Conservation (phyloP, 2,329 filamentous ascomycete genomes). For the Phialophora chinensis region DNA sequence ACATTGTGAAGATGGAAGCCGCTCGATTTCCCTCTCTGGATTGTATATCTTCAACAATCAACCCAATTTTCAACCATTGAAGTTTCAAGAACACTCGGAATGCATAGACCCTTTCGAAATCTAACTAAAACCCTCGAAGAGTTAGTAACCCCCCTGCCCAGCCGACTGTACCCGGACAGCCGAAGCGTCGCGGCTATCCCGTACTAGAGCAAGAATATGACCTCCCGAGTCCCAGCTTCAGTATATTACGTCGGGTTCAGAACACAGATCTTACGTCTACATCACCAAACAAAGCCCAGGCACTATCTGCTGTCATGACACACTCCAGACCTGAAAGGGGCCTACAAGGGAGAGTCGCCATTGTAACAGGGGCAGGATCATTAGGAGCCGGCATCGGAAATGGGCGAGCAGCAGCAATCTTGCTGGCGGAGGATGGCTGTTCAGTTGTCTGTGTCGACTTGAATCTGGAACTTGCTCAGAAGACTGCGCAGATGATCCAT, state of each 20-base stretch:
- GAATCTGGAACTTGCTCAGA: slow-evolving; percentile 55
- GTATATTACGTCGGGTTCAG: not conserved
- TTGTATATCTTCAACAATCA: not conserved
- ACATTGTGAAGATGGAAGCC: not conserved
- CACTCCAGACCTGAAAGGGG: slow-evolving; percentile 26
- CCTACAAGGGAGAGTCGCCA: slow-evolving; percentile 46
- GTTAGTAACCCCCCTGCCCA: not conserved
- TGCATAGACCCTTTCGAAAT: not conserved
- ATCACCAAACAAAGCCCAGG: not conserved
- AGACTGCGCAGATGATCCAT: slow-evolving; percentile 60
- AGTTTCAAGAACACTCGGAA: not conserved
- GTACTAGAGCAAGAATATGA: not conserved
- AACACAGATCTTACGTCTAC: not conserved
- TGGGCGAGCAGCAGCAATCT: slow-evolving; percentile 62
- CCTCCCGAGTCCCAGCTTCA: not conserved
- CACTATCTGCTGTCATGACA: slow-evolving; percentile 1
- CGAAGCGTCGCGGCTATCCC: not conserved
- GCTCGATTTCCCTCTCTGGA: not conserved
- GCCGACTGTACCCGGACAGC: slow-evolving; percentile 1
- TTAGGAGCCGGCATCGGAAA: slow-evolving; percentile 65
- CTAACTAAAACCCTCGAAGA: not conserved
- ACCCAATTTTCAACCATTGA: not conserved
- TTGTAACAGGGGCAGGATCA: slow-evolving; percentile 65
- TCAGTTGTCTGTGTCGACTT: slow-evolving; percentile 65
- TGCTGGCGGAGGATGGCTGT: slow-evolving; percentile 65